A percentile compares a stretch with the other conserved stretches of the same genome.
These are phyloP conservation scores for Kluyveromyces aestuarii DNA, from an alignment of 805 yeast genomes.

Conservation along the genomic window DNA sequence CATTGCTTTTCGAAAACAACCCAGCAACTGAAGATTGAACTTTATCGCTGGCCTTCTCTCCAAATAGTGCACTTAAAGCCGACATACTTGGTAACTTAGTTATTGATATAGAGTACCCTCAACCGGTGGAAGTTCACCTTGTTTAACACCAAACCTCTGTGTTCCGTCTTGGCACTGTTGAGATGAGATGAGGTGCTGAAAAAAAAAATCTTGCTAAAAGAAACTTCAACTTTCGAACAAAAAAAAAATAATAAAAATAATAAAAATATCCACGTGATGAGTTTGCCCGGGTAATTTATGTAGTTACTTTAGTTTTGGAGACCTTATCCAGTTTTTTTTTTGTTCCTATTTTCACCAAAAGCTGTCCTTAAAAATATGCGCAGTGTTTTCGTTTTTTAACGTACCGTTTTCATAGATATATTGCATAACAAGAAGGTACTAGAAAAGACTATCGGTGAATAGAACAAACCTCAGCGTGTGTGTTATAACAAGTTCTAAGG, in stretches of 20 bases:
- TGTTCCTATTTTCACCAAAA: no score
- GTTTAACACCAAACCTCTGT: no score
- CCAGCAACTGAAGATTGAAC: slow-evolving; percentile 27
- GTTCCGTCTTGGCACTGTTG: slow-evolving; percentile 2
- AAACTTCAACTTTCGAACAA: no score
- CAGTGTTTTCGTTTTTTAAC: neutral
- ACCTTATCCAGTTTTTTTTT: no score
- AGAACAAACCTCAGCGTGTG: neutral
- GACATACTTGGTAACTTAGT: slow-evolving; percentile 15
- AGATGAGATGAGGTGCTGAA: slow-evolving; percentile 13
- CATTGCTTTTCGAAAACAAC: slow-evolving; percentile 36
- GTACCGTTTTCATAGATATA: neutral
- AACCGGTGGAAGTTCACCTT: no score
- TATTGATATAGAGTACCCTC: slow-evolving; percentile 1
- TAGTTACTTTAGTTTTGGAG: neutral
- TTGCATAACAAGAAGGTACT: neutral
- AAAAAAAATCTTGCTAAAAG: neutral
- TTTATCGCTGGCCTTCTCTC: slow-evolving; percentile 21
- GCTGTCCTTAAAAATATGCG: neutral
- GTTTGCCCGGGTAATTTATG: neutral
- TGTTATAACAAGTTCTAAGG: neutral
- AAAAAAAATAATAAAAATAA: no score
- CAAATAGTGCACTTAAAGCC: slow-evolving; percentile 28
- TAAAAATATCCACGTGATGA: neutral
- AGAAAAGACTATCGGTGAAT: neutral